phyloP scores from a whole-genome alignment of 2,329 filamentous ascomycete species.

The Stachybotrys chlorohalonatus region DNA sequence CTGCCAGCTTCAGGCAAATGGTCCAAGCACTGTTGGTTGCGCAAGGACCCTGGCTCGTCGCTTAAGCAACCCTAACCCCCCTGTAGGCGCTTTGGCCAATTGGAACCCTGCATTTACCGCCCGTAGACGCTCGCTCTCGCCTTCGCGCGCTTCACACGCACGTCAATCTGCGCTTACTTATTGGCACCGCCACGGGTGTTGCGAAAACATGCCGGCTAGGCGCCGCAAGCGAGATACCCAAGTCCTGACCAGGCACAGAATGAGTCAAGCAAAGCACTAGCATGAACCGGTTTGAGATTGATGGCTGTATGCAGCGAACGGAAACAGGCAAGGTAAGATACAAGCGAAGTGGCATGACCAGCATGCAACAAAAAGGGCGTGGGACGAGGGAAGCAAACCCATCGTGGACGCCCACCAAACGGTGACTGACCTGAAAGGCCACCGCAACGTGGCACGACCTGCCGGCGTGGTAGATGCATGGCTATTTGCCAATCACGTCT shows the following conservation, averaged over 20 bases:
- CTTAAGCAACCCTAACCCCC: neutral
- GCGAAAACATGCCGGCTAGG: no score
- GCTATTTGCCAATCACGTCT: no score
- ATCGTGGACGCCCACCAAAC: no score
- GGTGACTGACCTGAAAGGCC: no score
- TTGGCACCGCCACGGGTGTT: neutral
- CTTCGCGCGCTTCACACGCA: neutral
- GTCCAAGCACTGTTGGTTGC: no score
- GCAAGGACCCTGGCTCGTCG: no score
- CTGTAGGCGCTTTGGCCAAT: constrained; percentile 7
- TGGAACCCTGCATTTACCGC: neutral
- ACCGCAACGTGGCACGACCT: no score
- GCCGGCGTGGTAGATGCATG: no score
- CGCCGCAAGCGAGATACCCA: no score
- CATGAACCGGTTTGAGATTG: neutral
- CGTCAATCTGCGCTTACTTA: neutral
- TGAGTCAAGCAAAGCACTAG: neutral
- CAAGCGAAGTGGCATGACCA: neutral
- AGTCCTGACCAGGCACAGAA: neutral
- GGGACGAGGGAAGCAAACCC: neutral
- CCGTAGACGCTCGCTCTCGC: neutral
- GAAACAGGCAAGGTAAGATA: neutral
- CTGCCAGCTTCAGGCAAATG: no score
- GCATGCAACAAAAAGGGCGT: neutral
- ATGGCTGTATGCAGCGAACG: neutral